These are phyloP conservation scores for Arthrobotrys musiformis DNA, from an alignment of 2,329 filamentous ascomycete species.

Conservation along the genomic window DNA sequence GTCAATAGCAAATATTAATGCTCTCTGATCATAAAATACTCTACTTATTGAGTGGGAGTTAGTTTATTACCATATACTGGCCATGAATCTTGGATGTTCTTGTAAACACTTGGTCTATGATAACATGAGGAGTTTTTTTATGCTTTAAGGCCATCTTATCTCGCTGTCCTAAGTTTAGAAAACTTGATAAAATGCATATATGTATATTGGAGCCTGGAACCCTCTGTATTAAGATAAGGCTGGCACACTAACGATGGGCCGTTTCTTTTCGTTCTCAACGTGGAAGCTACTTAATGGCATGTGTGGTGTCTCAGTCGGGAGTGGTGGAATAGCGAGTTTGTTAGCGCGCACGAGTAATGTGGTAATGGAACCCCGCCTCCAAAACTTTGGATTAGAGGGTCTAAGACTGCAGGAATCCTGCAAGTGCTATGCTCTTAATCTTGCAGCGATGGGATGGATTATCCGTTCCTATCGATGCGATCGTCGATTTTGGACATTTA, in stretches of 20 bases:
- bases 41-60: too few relatives aligned
- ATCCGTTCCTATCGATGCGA: too few relatives aligned
- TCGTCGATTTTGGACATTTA: too few relatives aligned
- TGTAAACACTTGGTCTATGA: too few relatives aligned
- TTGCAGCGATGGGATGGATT: not conserved
- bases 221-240: not conserved
- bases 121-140: too few relatives aligned
- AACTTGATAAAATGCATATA: not conserved
- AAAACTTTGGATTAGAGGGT: not conserved
- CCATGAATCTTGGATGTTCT: too few relatives aligned
- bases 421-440: too few relatives aligned
- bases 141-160: not conserved
- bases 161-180: not conserved
- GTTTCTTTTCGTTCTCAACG: not conserved
- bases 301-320: not conserved
- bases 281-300: not conserved
- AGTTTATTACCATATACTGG: too few relatives aligned
- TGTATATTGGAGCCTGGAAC: not conserved
- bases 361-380: not conserved
- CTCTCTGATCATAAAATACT: too few relatives aligned
- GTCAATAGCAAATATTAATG: too few relatives aligned
- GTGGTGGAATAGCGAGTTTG: too few relatives aligned
- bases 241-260: not conserved
- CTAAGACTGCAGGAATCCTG: not conserved
- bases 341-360: not conserved